Percentiles rank a stretch among this genome's conserved stretches.
phyloP scores from a whole-genome alignment of 1,284 basidiomycete species.

The Pseudozyma hubeiensis region DNA sequence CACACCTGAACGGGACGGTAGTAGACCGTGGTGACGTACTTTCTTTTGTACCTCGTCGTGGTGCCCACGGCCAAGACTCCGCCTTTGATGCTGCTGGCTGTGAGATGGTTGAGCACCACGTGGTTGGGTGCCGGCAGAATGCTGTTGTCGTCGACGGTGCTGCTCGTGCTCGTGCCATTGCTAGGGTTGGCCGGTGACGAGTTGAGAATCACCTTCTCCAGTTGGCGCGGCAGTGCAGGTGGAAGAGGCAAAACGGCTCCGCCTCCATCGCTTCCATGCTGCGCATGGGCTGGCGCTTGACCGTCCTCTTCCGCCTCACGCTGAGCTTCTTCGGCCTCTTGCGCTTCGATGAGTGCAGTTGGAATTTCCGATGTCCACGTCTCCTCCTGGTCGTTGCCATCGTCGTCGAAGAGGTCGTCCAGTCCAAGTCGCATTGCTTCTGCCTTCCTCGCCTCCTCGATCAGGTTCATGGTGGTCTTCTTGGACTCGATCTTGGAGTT shows the following conservation, averaged over 20 bases:
- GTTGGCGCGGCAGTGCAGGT: conserved; percentile 85
- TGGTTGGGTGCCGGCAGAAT: conserved; percentile 89
- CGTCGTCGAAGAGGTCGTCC: conserved; percentile 63
- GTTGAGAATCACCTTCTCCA: conserved; percentile 94
- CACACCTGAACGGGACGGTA: conserved; percentile 76
- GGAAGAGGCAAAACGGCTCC: conserved; percentile 52
- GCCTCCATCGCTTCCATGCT: conserved; percentile 19
- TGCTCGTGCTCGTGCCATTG: conserved; percentile 49
- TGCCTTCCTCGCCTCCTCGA: conserved; percentile 52
- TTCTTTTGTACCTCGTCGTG: conserved; percentile 91
- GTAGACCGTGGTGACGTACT: conserved; percentile 80
- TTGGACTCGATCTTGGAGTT: conserved; percentile 53
- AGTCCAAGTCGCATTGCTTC: conserved; percentile 43
- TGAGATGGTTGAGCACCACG: conserved; percentile 93
- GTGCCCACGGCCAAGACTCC: conserved; percentile 93
- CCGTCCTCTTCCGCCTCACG: conserved; percentile 46
- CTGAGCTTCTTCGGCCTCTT: conserved; percentile 63
- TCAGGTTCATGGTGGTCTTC: conserved; percentile 52
- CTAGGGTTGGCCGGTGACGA: conserved; percentile 61
- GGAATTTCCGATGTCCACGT: conserved; percentile 70
- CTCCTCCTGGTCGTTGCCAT: conserved; percentile 52
- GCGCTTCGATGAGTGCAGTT: conserved; percentile 62
- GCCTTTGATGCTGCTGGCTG: conserved; percentile 93
- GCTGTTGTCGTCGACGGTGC: conserved; percentile 84
- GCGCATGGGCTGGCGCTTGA: conserved; percentile 15